Percentiles rank a stretch among this genome's conserved stretches.
Conservation (phyloP, 2,329 filamentous ascomycete genomes). For the Ilyonectria robusta region DNA sequence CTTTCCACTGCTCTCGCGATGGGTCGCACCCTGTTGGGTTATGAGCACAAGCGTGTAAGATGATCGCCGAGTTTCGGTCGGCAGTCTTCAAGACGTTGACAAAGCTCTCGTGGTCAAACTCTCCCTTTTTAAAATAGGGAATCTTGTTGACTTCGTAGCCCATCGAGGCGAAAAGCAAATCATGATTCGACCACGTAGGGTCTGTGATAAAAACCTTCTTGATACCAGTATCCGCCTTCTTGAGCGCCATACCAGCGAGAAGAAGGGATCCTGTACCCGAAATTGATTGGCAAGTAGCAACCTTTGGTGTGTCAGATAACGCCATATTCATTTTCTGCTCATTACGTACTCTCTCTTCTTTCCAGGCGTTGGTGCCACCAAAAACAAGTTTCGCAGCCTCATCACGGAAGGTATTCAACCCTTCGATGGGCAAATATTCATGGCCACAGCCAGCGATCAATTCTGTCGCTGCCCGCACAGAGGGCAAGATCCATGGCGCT, state of each 20-base stretch:
- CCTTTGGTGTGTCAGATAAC: conserved; percentile 26
- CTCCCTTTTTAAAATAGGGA: conserved; percentile 53
- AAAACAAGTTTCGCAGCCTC: conserved; percentile 52
- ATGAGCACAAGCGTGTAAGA: conserved; percentile 60
- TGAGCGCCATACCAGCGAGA: conserved; percentile 51
- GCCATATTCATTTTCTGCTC: neutral
- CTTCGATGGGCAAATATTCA: conserved; percentile 57
- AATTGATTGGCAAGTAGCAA: conserved; percentile 55
- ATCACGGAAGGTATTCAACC: conserved; percentile 51
- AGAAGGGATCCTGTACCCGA: conserved; percentile 58
- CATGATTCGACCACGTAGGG: conserved; percentile 60
- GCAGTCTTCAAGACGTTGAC: conserved; percentile 46
- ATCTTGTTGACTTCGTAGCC: conserved; percentile 51
- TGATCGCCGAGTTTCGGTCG: conserved; percentile 43
- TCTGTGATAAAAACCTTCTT: conserved; percentile 54
- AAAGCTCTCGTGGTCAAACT: conserved; percentile 52
- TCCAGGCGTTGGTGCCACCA: conserved; percentile 42
- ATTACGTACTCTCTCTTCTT: conserved; percentile 49
- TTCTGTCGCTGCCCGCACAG: conserved; percentile 48
- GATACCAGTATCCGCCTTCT: conserved; percentile 42
- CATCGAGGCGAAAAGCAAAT: conserved; percentile 51
- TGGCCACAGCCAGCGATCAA: conserved; percentile 45
- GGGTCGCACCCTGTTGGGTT: conserved; percentile 60
- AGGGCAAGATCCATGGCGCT: conserved; percentile 57
- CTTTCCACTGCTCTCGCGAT: conserved; percentile 37